These are phyloP conservation scores for Phytophthora fragariaefolia DNA, from an alignment of 352 stramenopile species.

Conservation along the genomic window DNA sequence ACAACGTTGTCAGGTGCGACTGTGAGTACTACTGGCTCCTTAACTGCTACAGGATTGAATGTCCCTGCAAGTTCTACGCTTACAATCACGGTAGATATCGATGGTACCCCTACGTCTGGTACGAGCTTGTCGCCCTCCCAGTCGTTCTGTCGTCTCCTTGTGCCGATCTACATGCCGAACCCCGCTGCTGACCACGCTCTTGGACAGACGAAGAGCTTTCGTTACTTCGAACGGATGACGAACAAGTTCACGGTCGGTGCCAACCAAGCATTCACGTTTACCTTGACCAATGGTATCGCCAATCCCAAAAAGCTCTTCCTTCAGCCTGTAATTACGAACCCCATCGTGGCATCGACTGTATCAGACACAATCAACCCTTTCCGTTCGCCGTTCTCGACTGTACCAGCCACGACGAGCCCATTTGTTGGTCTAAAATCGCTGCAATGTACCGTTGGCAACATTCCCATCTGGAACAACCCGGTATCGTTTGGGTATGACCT, in stretches of 20 bases:
- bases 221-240: conserved; percentile 22
- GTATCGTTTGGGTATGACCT: conserved; percentile 36
- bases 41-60: not conserved
- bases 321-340: not conserved
- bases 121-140: conserved; percentile 1
- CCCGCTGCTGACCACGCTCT: conserved; percentile 9
- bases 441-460: conserved; percentile 33
- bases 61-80: not conserved
- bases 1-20: not conserved
- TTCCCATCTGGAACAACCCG: conserved; percentile 21
- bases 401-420: conserved; percentile 27
- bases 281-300: conserved; percentile 6
- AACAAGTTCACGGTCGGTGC: conserved; percentile 17
- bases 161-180: conserved; percentile 13
- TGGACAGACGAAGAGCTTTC: conserved; percentile 25
- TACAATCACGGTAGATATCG: not conserved
- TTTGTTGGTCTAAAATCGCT: conserved; percentile 31
- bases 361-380: conserved; percentile 22
- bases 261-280: conserved; percentile 2
- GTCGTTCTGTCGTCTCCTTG: conserved; percentile 2
- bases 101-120: not conserved
- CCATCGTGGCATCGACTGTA: not conserved
- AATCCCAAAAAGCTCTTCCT: conserved; percentile 13
- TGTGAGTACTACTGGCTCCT: not conserved
- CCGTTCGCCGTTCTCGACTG: conserved; percentile 8